These are phyloP conservation scores for Colletotrichum graminicola DNA, from an alignment of 2,329 filamentous ascomycete genomes.

Conservation along the genomic window DNA sequence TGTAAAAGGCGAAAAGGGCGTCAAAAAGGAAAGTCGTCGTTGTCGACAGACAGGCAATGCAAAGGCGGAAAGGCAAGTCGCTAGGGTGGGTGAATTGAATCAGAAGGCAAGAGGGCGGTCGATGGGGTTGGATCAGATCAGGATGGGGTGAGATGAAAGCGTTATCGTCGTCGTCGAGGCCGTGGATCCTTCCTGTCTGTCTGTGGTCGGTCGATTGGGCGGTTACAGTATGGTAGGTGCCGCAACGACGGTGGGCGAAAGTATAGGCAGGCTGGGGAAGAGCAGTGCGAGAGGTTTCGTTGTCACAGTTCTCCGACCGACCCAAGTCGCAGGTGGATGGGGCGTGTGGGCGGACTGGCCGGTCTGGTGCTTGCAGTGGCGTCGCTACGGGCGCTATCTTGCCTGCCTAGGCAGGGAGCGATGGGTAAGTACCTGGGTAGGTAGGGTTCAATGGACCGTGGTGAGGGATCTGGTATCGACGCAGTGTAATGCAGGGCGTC, in stretches of 20 bases:
- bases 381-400: conserved; percentile 15
- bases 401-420: background rate
- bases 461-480: conserved; percentile 16
- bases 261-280: background rate
- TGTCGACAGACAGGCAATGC: conserved; percentile 5
- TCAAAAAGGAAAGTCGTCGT: conserved; percentile 17
- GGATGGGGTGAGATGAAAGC: conserved; percentile 28
- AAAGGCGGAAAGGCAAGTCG: conserved; percentile 14
- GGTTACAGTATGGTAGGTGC: conserved; percentile 11
- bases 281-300: conserved; percentile 19
- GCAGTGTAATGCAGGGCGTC: conserved; percentile 21
- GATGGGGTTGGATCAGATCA: background rate
- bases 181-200: too few relatives aligned
- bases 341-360: conserved; percentile 5
- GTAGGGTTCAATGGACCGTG: background rate
- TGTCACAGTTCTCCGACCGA: conserved; percentile 29
- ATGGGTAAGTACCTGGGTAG: background rate
- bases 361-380: background rate
- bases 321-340: conserved; percentile 40
- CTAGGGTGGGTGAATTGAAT: conserved; percentile 12
- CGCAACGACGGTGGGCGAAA: background rate
- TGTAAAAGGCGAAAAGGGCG: background rate
- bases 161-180: conserved; percentile 20
- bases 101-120: background rate
- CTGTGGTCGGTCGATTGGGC: conserved; percentile 8